Conservation (phyloP, 2,329 filamentous ascomycete species). For the Podosphaera fusca region DNA sequence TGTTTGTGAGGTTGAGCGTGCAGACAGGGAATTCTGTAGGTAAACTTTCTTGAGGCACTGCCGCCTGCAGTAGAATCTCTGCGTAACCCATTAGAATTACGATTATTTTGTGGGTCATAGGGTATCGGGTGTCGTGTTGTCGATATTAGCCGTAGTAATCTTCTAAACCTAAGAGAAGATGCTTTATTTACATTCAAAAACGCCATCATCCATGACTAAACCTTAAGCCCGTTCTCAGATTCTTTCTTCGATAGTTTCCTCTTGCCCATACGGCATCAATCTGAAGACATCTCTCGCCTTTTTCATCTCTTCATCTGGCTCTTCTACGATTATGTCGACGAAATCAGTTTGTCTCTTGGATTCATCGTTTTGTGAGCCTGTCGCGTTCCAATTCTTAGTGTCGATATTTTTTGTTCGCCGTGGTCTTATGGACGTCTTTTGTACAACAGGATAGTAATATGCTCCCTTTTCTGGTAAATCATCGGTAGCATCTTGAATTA, state of each 20-base stretch:
- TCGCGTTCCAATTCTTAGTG: slow-evolving; percentile 15
- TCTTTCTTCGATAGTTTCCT: slow-evolving; percentile 6
- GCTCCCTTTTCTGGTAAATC: slow-evolving; percentile 30
- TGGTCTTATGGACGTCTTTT: slow-evolving; percentile 36
- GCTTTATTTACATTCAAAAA: too few species aligned
- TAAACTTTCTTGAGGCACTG: too few species aligned
- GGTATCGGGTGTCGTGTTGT: too few species aligned
- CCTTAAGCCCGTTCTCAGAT: not conserved
- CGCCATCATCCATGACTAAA: not conserved
- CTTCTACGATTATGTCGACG: slow-evolving; percentile 30
- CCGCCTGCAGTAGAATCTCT: too few species aligned
- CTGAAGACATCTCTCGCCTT: slow-evolving; percentile 29
- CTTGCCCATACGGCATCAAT: slow-evolving; percentile 12
- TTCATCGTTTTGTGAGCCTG: slow-evolving; percentile 18
- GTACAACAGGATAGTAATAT: slow-evolving; percentile 47
- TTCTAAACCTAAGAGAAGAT: too few species aligned
- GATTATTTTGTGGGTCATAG: too few species aligned
- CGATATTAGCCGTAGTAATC: too few species aligned
- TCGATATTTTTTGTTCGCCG: slow-evolving; percentile 41
- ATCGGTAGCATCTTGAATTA: slow-evolving; percentile 30
- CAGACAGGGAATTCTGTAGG: too few species aligned
- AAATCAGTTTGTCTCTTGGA: slow-evolving; percentile 21
- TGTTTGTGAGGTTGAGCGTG: too few species aligned
- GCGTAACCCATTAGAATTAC: too few species aligned
- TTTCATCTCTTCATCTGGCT: slow-evolving; percentile 29